Percentiles rank a stretch among this genome's conserved stretches.
These are phyloP conservation scores for Erysimum cheiranthoides DNA, from an alignment of 345 rosid genomes.

Conservation along the genomic window DNA sequence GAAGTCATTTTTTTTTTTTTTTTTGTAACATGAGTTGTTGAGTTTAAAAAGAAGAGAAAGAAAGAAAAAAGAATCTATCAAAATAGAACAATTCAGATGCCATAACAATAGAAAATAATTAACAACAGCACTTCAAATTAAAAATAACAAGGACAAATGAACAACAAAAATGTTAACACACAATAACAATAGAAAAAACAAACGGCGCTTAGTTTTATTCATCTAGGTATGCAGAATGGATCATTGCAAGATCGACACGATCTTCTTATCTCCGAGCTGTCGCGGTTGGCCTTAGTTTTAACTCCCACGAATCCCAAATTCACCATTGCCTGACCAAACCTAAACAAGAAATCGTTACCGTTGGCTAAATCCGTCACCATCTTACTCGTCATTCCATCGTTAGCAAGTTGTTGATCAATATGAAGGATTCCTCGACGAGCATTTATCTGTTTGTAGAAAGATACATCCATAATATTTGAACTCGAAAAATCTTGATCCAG, in stretches of 20 bases:
- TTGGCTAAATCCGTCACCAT: conserved; percentile 45
- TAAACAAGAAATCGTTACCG: conserved; percentile 41
- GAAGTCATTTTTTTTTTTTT: too few species aligned
- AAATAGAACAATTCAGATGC: neutral
- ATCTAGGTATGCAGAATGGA: neutral
- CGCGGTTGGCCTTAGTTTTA: neutral
- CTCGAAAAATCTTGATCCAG: conserved; percentile 56
- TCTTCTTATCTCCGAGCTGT: conserved; percentile 56
- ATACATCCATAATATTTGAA: conserved; percentile 54
- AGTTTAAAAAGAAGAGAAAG: too few species aligned
- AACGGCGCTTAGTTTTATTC: neutral
- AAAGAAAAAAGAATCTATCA: too few species aligned
- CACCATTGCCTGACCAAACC: conserved; percentile 64
- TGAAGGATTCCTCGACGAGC: conserved; percentile 52
- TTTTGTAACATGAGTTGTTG: too few species aligned
- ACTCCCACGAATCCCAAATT: conserved; percentile 53
- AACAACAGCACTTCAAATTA: neutral
- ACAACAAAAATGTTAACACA: neutral
- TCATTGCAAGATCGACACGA: conserved; percentile 53
- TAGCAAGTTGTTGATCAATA: conserved; percentile 59
- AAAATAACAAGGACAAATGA: neutral
- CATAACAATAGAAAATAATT: neutral
- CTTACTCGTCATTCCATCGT: conserved; percentile 42
- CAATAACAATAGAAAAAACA: neutral
- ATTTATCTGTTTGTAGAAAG: conserved; percentile 55